phyloP scores from a whole-genome alignment of 2,329 filamentous ascomycete genomes.

The Apiospora aurea region DNA sequence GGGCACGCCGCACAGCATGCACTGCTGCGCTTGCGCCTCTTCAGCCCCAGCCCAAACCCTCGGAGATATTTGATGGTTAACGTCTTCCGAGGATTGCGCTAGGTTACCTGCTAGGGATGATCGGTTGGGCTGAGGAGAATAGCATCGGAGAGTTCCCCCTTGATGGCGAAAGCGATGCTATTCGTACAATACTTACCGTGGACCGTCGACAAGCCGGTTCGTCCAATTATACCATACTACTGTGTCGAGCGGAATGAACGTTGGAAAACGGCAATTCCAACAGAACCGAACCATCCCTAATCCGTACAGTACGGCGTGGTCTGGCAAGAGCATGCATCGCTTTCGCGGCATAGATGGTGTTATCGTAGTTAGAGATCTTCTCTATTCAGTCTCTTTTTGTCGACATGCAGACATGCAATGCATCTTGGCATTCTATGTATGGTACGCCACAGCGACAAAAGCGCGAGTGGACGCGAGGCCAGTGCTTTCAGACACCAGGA shows the following conservation, averaged over 20 bases:
- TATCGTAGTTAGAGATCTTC: neutral
- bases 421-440: neutral
- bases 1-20: neutral
- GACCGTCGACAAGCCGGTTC: no score
- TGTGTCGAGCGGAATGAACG: no score
- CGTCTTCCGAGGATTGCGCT: neutral
- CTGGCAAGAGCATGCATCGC: no score
- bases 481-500: slow-evolving; percentile 12
- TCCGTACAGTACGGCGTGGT: no score
- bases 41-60: neutral
- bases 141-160: neutral
- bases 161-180: no score
- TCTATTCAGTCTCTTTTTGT: neutral
- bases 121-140: neutral
- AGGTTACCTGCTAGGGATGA: slow-evolving; percentile 1
- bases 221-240: no score
- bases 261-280: no score
- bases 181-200: no score
- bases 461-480: neutral
- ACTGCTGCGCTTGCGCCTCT: slow-evolving; percentile 11
- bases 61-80: slow-evolving; percentile 10
- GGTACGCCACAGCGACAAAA: neutral
- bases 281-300: no score
- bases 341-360: neutral
- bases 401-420: slow-evolving; percentile 14